phyloP scores from a whole-genome alignment of 768 basidiomycete species.

The Hirschioporus abietinus region DNA sequence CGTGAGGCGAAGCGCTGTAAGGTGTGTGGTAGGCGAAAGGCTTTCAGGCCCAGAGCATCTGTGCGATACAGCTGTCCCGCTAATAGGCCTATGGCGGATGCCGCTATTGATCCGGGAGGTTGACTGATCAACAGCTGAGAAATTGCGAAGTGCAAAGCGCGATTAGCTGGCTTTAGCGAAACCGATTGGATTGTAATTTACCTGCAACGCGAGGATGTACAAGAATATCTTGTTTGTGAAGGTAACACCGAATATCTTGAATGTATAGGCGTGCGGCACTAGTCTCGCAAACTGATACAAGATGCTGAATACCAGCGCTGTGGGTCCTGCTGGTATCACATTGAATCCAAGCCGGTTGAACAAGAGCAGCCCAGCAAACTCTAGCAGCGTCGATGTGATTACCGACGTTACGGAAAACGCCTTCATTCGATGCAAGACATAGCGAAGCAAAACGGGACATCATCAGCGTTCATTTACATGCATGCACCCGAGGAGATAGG shows the following conservation, averaged over 20 bases:
- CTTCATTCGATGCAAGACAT: constrained; percentile 31
- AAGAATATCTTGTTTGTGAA: constrained; percentile 72
- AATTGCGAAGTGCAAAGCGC: not conserved
- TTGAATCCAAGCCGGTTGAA: constrained; percentile 68
- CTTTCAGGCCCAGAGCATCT: constrained; percentile 72
- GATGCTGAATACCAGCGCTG: constrained; percentile 71
- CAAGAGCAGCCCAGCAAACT: constrained; percentile 59
- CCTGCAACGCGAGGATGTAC: constrained; percentile 71
- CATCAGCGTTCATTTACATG: not conserved
- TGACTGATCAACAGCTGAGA: constrained; percentile 65
- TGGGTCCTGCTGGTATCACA: constrained; percentile 69
- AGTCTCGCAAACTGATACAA: constrained; percentile 80
- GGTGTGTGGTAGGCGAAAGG: constrained; percentile 66
- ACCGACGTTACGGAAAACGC: constrained; percentile 72
- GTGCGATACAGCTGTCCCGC: constrained; percentile 79
- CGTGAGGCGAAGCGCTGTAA: constrained; percentile 50
- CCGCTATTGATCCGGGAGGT: constrained; percentile 58
- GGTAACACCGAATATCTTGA: constrained; percentile 67
- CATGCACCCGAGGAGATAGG: not conserved
- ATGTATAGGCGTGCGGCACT: constrained; percentile 71
- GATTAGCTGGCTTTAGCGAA: constrained; percentile 11
- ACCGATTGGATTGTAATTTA: constrained; percentile 25
- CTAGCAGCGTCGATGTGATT: constrained; percentile 59
- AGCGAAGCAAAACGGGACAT: constrained; percentile 12
- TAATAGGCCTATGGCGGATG: constrained; percentile 59